Base-by-base conservation (phyloP, 2,329 filamentous ascomycete genomes). In the Pseudophaeomoniella oleicola region DNA sequence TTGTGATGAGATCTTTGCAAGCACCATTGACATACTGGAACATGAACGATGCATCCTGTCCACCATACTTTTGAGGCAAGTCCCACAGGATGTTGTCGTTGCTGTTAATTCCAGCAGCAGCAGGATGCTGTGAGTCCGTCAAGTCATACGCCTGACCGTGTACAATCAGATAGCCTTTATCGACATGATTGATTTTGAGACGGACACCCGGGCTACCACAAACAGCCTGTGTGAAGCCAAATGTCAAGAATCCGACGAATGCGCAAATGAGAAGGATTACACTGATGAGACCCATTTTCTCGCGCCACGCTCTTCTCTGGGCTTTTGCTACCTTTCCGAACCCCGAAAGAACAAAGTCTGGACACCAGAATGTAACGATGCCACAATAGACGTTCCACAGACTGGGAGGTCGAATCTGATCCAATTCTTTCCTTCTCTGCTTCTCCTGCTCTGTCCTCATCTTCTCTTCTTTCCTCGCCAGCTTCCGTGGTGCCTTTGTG, bases 21-120 rank as follows among this genome's bases (percentile, higher is more conserved):
- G 81, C 82, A 34, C 90, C 92, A 49, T 98, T 98, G 57, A 98
- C 90, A 46, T 96, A 93, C 56, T 98, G 90, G 62, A 98, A 98
- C 52, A 98, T 63, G 55, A 98, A 98, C 53, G 87, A 96, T 39
- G 84, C 88, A 54, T 98, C 92, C 57, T 82, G 72, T n/a, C 87
- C 90, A 38, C 78, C 79, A 48, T 88, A 75, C 52, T 83, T 83
- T 46, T 80, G 72, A 1, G 78, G 71, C n/a, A 93, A 63, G 54
- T 94, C 86, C 51, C 76, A 96, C 11, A 98, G 65, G 16, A 98
- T 77, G 50, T 96, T 94, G 16, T 81, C 67, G 18, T 69, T 71
- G 2, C 64, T 55, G 1, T 81, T 73, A 45, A 98, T 84, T 22
- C 87, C 87, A 43, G 75, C 66, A 1, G 86, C 90, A 3, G 74